phyloP scores from a whole-genome alignment of 331 rosid species.

The Erythrophleum ivorense region DNA sequence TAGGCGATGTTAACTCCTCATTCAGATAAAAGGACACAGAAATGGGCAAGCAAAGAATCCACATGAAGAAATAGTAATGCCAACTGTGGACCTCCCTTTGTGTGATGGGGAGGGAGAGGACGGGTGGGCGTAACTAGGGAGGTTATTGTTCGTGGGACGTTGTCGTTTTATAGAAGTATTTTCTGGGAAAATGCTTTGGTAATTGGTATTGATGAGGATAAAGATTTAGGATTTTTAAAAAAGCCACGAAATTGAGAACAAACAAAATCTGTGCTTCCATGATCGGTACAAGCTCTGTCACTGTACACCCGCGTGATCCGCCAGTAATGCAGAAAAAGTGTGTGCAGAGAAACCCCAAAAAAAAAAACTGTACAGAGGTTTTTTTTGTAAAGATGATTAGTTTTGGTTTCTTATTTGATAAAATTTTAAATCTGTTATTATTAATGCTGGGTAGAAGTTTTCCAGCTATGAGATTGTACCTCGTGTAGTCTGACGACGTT shows the following conservation, averaged over 20 bases:
- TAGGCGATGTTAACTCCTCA: neutral
- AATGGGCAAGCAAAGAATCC: constrained; percentile 1
- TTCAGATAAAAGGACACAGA: neutral
- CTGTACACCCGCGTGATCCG: constrained; percentile 7
- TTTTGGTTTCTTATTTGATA: neutral
- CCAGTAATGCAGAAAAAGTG: neutral
- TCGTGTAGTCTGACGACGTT: constrained; percentile 80
- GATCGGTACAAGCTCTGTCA: neutral
- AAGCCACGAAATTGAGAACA: neutral
- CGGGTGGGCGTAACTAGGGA: neutral
- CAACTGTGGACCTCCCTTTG: neutral
- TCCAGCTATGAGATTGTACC: constrained; percentile 49
- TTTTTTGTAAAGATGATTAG: neutral
- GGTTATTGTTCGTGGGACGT: neutral
- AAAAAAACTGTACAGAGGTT: neutral
- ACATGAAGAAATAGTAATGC: neutral
- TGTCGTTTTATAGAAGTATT: neutral
- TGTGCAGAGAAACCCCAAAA: neutral
- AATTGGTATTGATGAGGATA: neutral
- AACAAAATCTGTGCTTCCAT: neutral
- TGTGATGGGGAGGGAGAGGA: neutral
- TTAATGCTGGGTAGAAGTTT: neutral
- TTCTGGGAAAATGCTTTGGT: neutral
- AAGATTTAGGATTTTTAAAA: neutral
- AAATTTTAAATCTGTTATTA: neutral